Evolutionary conservation across 495 filamentous ascomycete genomes (phyloP).

Genomic region (Chlorociboria aeruginascens): DNA sequence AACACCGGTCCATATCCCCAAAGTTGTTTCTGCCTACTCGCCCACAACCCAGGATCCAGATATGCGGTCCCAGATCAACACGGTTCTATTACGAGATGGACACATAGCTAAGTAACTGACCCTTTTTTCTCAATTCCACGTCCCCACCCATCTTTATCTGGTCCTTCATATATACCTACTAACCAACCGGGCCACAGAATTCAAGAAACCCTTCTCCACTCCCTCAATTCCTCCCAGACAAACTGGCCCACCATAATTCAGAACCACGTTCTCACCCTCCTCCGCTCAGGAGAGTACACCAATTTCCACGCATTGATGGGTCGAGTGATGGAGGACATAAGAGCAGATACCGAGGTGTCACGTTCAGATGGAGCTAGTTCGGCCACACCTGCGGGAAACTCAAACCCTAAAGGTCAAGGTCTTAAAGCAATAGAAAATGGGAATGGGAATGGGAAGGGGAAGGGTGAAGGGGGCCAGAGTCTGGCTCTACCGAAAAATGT

Average conservation of each 20-base stretch:
- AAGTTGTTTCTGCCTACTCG: conserved; percentile 36
- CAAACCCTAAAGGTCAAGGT: conserved; percentile 9
- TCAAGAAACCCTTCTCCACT: conserved; percentile 42
- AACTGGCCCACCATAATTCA: conserved; percentile 45
- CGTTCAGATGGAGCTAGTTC: conserved; percentile 9
- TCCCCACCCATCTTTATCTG: background rate
- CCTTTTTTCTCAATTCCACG: background rate
- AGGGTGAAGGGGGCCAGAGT: conserved; percentile 14
- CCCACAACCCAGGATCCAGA: conserved; percentile 37
- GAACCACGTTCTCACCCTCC: conserved; percentile 32
- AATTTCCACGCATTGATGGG: conserved; percentile 39
- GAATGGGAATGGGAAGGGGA: conserved; percentile 2
- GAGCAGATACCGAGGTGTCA: conserved; percentile 25
- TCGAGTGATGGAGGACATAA: conserved; percentile 41
- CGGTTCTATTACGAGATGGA: conserved; percentile 32
- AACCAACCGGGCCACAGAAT: conserved; percentile 28
- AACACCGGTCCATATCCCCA: conserved; percentile 39
- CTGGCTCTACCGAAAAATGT: conserved; percentile 38
- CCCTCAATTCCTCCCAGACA: conserved; percentile 33
- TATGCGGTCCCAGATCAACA: conserved; percentile 41
- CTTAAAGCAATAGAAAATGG: conserved; percentile 4
- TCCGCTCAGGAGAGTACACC: conserved; percentile 38
- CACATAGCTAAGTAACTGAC: conserved; percentile 32
- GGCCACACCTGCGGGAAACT: conserved; percentile 3
- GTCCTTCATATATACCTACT: background rate